These are phyloP conservation scores for Thielaviopsis euricoi DNA, from an alignment of 2,329 filamentous ascomycete genomes.

Conservation along the genomic window DNA sequence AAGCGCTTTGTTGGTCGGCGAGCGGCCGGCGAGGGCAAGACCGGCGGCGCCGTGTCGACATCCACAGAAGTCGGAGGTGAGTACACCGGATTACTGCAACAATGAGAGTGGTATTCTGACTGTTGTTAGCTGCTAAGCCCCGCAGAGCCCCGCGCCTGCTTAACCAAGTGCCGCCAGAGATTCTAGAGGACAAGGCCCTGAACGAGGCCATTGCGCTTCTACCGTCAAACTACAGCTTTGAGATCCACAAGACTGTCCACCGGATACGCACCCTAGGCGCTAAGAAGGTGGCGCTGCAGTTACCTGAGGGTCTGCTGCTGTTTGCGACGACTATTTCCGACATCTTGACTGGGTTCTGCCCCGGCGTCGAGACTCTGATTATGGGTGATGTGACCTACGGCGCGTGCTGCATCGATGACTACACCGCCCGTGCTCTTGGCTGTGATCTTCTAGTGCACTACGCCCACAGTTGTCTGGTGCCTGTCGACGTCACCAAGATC, in stretches of 20 bases:
- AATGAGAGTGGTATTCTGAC: background rate
- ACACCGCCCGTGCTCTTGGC: conserved; percentile 81
- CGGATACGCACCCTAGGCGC: conserved; percentile 67
- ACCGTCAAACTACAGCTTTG: conserved; percentile 93
- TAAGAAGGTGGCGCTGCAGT: conserved; percentile 81
- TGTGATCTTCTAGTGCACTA: conserved; percentile 95
- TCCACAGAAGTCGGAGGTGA: conserved; percentile 10
- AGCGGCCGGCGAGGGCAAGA: conserved; percentile 37
- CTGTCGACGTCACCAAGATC: conserved; percentile 90
- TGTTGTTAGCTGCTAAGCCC: conserved; percentile 45
- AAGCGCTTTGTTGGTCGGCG: conserved; percentile 81
- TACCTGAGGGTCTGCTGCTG: conserved; percentile 85
- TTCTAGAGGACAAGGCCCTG: conserved; percentile 69
- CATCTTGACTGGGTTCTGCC: conserved; percentile 87
- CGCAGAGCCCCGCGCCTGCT: conserved; percentile 62
- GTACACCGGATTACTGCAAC: background rate
- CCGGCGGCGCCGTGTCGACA: conserved; percentile 17
- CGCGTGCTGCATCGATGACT: conserved; percentile 97
- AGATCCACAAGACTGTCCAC: conserved; percentile 96
- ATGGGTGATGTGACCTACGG: conserved; percentile 99
- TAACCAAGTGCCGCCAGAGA: conserved; percentile 79
- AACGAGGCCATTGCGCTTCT: conserved; percentile 76
- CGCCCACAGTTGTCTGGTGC: conserved; percentile 90
- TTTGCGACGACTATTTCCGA: conserved; percentile 97
- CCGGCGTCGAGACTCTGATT: conserved; percentile 79